Conservation (phyloP, 768 basidiomycete species). For the Boletus pseudopeckii region DNA sequence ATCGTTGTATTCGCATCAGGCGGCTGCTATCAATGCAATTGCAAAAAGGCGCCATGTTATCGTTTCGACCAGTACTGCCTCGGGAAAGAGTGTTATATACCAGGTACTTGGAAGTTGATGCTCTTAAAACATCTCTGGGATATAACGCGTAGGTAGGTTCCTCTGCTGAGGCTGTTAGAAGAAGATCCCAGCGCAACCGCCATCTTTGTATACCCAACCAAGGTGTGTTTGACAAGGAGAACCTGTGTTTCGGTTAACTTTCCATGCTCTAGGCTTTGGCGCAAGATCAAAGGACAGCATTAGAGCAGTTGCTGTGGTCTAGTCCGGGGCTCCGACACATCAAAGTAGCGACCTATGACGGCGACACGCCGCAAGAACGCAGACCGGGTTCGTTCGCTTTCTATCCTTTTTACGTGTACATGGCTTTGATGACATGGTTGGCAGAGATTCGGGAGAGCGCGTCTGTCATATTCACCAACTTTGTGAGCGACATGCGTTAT, state of each 20-base stretch:
- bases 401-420: neutral
- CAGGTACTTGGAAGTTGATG: constrained; percentile 49
- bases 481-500: constrained; percentile 44
- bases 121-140: neutral
- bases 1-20: constrained; percentile 68
- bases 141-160: constrained; percentile 46
- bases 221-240: constrained; percentile 39
- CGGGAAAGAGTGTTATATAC: constrained; percentile 86
- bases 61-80: constrained; percentile 87
- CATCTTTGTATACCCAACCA: constrained; percentile 87
- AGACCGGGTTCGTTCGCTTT: constrained; percentile 46
- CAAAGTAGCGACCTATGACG: constrained; percentile 78
- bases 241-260: neutral
- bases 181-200: constrained; percentile 60
- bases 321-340: constrained; percentile 63
- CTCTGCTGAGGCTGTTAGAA: constrained; percentile 64
- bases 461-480: constrained; percentile 87
- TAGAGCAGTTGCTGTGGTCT: constrained; percentile 61
- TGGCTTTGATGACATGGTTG: neutral
- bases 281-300: constrained; percentile 75
- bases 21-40: constrained; percentile 65
- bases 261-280: constrained; percentile 64
- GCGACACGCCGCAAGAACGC: constrained; percentile 74
- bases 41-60: constrained; percentile 64
- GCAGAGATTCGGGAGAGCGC: constrained; percentile 67